A percentile compares a stretch with the other conserved stretches of the same genome.
phyloP scores from a whole-genome alignment of 768 basidiomycete genomes.

The Trametes meyenii region DNA sequence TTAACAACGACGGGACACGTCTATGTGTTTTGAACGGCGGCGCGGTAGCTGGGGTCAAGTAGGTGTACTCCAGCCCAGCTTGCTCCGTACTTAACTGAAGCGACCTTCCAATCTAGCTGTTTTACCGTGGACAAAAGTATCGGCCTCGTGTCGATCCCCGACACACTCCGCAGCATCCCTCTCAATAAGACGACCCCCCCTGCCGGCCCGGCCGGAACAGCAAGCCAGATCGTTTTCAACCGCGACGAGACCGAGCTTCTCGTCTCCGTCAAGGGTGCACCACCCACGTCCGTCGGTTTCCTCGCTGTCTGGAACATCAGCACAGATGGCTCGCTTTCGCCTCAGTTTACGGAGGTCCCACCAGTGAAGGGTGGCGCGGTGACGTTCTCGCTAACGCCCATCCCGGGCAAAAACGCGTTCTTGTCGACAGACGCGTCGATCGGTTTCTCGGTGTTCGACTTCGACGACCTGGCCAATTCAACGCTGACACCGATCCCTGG shows the following conservation, averaged over 20 bases:
- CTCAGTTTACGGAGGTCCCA: slow-evolving; percentile 39
- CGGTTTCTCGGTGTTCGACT: slow-evolving; percentile 36
- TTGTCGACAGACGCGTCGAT: slow-evolving; percentile 33
- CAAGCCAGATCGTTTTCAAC: slow-evolving; percentile 51
- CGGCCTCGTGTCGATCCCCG: slow-evolving; percentile 43
- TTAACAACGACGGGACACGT: slow-evolving; percentile 18
- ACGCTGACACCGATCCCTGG: slow-evolving; percentile 23
- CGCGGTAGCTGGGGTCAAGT: slow-evolving; percentile 45
- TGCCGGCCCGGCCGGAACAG: slow-evolving; percentile 48
- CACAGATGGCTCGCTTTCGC: slow-evolving; percentile 46
- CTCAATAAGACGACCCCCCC: slow-evolving; percentile 56
- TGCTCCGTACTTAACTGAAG: background rate
- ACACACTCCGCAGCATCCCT: slow-evolving; percentile 45
- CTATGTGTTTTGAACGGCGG: slow-evolving; percentile 44
- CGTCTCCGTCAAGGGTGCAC: slow-evolving; percentile 51
- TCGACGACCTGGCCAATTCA: slow-evolving; percentile 21
- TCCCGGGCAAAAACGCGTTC: slow-evolving; percentile 35
- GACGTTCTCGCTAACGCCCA: slow-evolving; percentile 49
- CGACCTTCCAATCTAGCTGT: slow-evolving; percentile 37
- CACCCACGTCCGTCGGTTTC: slow-evolving; percentile 46
- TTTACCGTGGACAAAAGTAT: slow-evolving; percentile 45
- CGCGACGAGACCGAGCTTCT: slow-evolving; percentile 48
- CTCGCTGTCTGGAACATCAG: slow-evolving; percentile 55
- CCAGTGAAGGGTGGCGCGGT: slow-evolving; percentile 45
- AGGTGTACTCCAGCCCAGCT: background rate